Evolutionary conservation across 2,329 filamentous ascomycete genomes (phyloP).

Genomic region (Clonostachys rhizophaga): DNA sequence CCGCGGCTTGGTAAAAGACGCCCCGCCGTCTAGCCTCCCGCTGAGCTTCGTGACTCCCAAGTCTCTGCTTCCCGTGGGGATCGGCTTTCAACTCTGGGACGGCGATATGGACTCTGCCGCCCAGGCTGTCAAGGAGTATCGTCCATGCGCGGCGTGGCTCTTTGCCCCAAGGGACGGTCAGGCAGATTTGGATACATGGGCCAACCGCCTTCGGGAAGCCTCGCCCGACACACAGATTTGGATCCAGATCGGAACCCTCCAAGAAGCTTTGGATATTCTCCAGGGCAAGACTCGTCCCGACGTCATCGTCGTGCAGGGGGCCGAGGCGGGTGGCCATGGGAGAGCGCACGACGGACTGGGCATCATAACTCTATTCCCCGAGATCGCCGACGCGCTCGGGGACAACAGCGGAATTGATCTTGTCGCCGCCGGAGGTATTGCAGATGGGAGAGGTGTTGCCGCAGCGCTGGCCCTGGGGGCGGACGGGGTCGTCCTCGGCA

Average conservation of each 20-base stretch:
- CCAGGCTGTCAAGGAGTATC: constrained; percentile 18
- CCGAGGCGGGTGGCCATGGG: constrained; percentile 50
- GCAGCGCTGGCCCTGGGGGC: constrained; percentile 47
- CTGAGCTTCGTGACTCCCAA: constrained; percentile 3
- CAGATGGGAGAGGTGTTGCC: constrained; percentile 43
- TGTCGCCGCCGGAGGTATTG: constrained; percentile 47
- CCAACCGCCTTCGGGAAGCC: background rate
- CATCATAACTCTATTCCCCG: constrained; percentile 42
- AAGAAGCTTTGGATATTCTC: constrained; percentile 34
- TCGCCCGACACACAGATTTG: background rate
- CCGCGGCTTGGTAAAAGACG: constrained; percentile 7
- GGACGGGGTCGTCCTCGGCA: constrained; percentile 55
- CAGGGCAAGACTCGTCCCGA: constrained; percentile 30
- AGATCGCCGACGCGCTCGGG: constrained; percentile 34
- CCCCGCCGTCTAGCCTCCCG: constrained; percentile 4
- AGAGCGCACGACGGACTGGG: constrained; percentile 34
- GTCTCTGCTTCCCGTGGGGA: constrained; percentile 33
- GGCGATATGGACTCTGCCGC: constrained; percentile 24
- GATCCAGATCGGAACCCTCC: background rate
- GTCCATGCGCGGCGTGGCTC: constrained; percentile 38
- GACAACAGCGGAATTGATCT: constrained; percentile 28
- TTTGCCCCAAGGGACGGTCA: constrained; percentile 34
- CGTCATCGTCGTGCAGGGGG: constrained; percentile 46
- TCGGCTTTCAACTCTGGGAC: constrained; percentile 42
- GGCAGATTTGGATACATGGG: constrained; percentile 35